Evolutionary conservation across 2,329 filamentous ascomycete genomes (phyloP), one percentile per base, ranked within the genome.

Genomic region (Alternaria longipes): DNA sequence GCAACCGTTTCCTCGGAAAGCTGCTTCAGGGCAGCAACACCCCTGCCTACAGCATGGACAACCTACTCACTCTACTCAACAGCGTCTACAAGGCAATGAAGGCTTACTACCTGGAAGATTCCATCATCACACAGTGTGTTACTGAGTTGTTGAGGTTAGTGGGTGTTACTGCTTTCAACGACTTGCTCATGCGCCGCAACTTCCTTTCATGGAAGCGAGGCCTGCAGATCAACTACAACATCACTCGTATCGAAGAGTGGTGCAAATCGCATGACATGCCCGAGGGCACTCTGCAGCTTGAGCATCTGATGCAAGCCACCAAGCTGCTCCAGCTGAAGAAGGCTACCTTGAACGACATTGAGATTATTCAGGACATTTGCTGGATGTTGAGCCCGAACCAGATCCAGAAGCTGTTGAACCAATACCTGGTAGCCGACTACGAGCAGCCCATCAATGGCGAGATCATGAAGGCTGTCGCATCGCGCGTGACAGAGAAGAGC

Each of bases 231-330:
- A 99, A 99, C 83, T 99, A 99, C 85, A 99, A 99, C 83, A 99
- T 99, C 79, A 99, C 95, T 24, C 89, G 95, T 59, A 99, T 99
- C 66, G 95, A 99, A 80, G 95, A 99, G 82, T 99, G 95, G 95
- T 99, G 95, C 83, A 99, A 99, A 88, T 97, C 94, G 76, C 96
- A 99, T 79, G 95, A 98, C 72, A 98, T 99, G 94, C 95, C 95
- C 1, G 94, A 99, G 81, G 95, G 95, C 56, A 99, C 94, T 30
- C 86, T 99, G 54, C 94, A 98, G 82, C 87, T 99, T 58, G 95
- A 99, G 84, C 95, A 99, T 84, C 83, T 99, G 71, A 99, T 99
- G 95, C 94, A 98, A 92, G 95, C 95, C 54, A 99, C 95, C 20
- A 99, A 99, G 84, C 89, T 99, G 66, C 86, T 99, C 67, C 95